Evolutionary conservation across 2,329 filamentous ascomycete genomes (phyloP), one percentile per base, ranked within the genome.

Genomic region (Xylariaceae sp.): DNA sequence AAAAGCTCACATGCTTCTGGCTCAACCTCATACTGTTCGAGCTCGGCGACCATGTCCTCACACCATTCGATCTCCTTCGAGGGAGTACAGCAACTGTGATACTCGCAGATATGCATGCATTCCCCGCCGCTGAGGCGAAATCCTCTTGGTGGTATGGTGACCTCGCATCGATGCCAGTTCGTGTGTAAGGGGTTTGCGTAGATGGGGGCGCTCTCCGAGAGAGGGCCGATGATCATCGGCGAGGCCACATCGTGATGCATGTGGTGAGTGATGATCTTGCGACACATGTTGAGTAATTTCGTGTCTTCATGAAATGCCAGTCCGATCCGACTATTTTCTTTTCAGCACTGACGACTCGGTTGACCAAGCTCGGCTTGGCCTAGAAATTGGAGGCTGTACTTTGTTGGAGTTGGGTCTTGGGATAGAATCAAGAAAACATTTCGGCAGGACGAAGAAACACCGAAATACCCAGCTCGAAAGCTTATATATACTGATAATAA

Each of bases 201-300:
- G 26, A 50, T 11, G 13, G 18, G 9, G 1, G 47, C 31, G 3
- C 31, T 6, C 2, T 16, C 3, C 9, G 12, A 7, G 4, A 11
- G 1, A 4, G 45, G 13, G 13, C 50, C 39, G 1, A 51, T 30
- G n/a, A 56, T 45, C 45, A 60, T 56, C 0, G 52, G 49, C 0
- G 13, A 19, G 1, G 53, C 49, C 24, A 57, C 52, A 22, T 60
- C 55, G 42, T 60, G 55, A 42, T 60, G 52, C 55, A 59, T 61
- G 7, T 42, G n/a, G 24, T 61, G 55, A 2, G 34, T 48, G 8
- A 53, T 37, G 1, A 43, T 48, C 1, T 31, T 44, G 2, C 43
- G 37, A 24, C 57, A 61, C 57, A 61, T 60, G 7, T 39, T 50
- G 4, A 13, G 4, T 26, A 12, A 3, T n/a, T 33, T 15, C 19